These are phyloP conservation scores for Collybia sp. DNA, from an alignment of 768 basidiomycete species.

Conservation along the genomic window DNA sequence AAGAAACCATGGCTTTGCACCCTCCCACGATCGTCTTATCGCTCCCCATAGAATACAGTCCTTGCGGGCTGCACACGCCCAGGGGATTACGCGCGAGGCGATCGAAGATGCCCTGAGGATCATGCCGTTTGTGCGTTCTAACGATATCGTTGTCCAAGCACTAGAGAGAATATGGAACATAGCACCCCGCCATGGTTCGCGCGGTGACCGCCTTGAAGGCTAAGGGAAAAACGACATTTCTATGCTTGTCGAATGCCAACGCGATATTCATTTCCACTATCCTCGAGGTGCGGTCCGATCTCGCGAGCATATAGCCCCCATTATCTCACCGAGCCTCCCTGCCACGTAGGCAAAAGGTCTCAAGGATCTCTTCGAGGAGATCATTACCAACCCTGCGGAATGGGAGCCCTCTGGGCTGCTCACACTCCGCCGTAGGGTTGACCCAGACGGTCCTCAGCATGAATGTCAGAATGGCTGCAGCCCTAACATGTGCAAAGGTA, in stretches of 20 bases:
- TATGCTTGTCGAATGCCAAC: slow-evolving; percentile 95
- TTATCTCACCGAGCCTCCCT: neutral
- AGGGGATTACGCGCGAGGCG: slow-evolving; percentile 65
- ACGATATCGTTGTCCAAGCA: neutral
- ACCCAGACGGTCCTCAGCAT: slow-evolving; percentile 77
- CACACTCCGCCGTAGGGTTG: slow-evolving; percentile 70
- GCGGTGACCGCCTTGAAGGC: slow-evolving; percentile 77
- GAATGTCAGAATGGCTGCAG: slow-evolving; percentile 83
- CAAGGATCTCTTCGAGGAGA: slow-evolving; percentile 66
- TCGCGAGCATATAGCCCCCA: slow-evolving; percentile 4
- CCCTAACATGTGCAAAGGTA: slow-evolving; percentile 98
- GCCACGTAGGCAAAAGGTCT: slow-evolving; percentile 68
- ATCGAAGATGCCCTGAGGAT: slow-evolving; percentile 74
- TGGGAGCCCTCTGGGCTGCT: slow-evolving; percentile 73
- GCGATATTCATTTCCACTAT: slow-evolving; percentile 88
- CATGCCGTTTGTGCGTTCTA: slow-evolving; percentile 76
- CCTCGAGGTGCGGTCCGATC: slow-evolving; percentile 49
- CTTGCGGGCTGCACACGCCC: slow-evolving; percentile 65
- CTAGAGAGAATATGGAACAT: slow-evolving; percentile 2
- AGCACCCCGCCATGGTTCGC: slow-evolving; percentile 98
- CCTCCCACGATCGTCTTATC: slow-evolving; percentile 1
- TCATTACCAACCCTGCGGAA: slow-evolving; percentile 89
- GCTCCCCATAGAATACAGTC: slow-evolving; percentile 49
- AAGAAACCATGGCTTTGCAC: slow-evolving; percentile 17
- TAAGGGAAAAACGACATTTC: slow-evolving; percentile 64